Evolutionary conservation across 768 basidiomycete genomes (phyloP).

Genomic region (Boletus tylopilopsis): DNA sequence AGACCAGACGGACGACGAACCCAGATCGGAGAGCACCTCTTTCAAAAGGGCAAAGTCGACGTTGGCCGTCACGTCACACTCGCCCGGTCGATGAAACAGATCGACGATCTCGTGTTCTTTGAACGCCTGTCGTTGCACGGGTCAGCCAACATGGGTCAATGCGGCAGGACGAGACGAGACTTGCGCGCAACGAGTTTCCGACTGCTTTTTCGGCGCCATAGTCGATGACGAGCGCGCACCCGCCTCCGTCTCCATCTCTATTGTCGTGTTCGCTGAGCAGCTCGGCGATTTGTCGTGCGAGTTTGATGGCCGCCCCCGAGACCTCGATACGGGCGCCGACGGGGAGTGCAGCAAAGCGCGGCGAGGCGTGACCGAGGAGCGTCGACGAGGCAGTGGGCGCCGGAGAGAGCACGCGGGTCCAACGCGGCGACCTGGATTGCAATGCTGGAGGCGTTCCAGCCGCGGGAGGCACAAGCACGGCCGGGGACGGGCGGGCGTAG

Average conservation of each 20-base stretch:
- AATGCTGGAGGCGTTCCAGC: neutral
- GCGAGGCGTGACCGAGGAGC: conserved; percentile 60
- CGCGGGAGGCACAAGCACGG: conserved; percentile 9
- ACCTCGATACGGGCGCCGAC: conserved; percentile 78
- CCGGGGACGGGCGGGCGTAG: conserved; percentile 22
- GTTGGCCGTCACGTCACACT: conserved; percentile 92
- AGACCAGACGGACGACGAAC: conserved; percentile 36
- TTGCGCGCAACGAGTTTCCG: conserved; percentile 76
- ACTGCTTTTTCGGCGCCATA: conserved; percentile 76
- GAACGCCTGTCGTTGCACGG: conserved; percentile 75
- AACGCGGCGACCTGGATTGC: conserved; percentile 30
- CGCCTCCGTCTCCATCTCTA: conserved; percentile 33
- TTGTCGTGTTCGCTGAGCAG: conserved; percentile 37
- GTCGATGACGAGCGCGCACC: conserved; percentile 80
- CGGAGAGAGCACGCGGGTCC: conserved; percentile 66
- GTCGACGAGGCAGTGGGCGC: conserved; percentile 50
- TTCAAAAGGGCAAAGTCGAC: conserved; percentile 90
- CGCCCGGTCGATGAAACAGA: conserved; percentile 79
- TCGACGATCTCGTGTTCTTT: conserved; percentile 82
- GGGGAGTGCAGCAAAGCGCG: conserved; percentile 65
- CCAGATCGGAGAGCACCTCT: conserved; percentile 67
- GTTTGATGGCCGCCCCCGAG: conserved; percentile 63
- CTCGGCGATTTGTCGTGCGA: conserved; percentile 64
- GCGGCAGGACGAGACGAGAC: conserved; percentile 23
- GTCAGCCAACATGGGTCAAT: no score